Percentiles rank a stretch among this genome's conserved stretches.
phyloP scores from a whole-genome alignment of 768 basidiomycete species.

The Lactifluus pinguis region DNA sequence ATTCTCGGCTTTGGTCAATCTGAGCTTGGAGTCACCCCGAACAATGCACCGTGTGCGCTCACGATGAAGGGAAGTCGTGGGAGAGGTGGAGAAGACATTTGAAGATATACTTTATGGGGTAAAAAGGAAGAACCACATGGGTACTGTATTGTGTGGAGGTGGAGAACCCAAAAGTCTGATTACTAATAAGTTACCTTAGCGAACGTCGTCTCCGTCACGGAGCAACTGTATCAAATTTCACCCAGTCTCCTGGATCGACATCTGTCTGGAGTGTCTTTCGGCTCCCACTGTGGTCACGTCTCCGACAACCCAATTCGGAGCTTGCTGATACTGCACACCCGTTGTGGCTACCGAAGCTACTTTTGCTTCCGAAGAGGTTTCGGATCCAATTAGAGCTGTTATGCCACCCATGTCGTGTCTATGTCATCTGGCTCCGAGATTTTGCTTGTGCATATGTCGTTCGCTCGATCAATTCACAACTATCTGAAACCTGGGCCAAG shows the following conservation, averaged over 20 bases:
- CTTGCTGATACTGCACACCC: too few relatives aligned
- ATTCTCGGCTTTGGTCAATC: neutral
- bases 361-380: too few relatives aligned
- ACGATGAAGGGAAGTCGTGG: conserved; percentile 52
- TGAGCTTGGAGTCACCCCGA: conserved; percentile 48
- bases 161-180: neutral
- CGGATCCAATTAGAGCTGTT: too few relatives aligned
- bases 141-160: too few relatives aligned
- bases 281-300: neutral
- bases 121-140: too few relatives aligned
- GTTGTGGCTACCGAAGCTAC: too few relatives aligned
- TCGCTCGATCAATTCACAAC: too few relatives aligned
- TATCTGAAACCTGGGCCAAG: too few relatives aligned
- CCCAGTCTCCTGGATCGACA: neutral
- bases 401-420: too few relatives aligned
- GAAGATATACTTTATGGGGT: conserved; percentile 43
- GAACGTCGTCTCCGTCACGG: neutral
- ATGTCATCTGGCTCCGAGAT: too few relatives aligned
- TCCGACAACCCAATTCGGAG: neutral
- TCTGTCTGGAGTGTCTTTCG: neutral
- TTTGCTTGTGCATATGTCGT: too few relatives aligned
- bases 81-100: conserved; percentile 52
- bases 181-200: too few relatives aligned
- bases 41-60: conserved; percentile 50
- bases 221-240: neutral